Percentiles rank a stretch among this genome's conserved stretches.
Evolutionary conservation across 306 rosid species (phyloP).

Genomic region (Prunus padus): DNA sequence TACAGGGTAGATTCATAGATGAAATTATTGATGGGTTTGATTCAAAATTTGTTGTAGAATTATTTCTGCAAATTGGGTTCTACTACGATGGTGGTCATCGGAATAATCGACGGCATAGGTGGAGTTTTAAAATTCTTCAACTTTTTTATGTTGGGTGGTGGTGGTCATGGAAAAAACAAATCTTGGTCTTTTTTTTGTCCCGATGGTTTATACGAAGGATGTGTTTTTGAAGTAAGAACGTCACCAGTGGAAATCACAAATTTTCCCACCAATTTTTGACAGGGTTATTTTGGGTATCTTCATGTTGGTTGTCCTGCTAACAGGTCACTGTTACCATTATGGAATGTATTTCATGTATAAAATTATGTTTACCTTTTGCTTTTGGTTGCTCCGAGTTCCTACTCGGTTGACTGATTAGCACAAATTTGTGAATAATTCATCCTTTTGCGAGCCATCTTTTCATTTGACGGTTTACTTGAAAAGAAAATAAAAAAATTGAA

Average conservation of each 20-base stretch:
- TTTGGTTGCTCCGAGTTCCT: no score
- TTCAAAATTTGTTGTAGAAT: neutral
- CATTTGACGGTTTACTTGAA: no score
- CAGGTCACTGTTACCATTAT: neutral
- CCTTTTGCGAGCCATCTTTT: neutral
- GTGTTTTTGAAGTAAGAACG: neutral
- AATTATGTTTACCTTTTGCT: no score
- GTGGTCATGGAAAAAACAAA: no score
- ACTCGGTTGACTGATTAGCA: neutral
- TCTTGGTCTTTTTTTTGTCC: neutral
- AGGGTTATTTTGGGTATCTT: slow-evolving; percentile 33
- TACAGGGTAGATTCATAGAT: neutral
- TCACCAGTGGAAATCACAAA: slow-evolving; percentile 19
- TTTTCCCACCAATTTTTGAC: slow-evolving; percentile 30
- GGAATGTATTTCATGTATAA: no score
- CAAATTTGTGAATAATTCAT: neutral
- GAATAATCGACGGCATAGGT: neutral
- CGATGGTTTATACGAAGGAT: neutral
- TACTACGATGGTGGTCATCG: neutral
- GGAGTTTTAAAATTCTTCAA: neutral
- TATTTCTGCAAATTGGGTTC: neutral
- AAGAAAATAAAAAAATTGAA: neutral
- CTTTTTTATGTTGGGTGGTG: neutral
- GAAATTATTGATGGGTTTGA: slow-evolving; percentile 2
- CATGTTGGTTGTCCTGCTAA: neutral